Evolutionary conservation across 116 monocot species (phyloP).

Genomic region (Cymodocea nodosa): DNA sequence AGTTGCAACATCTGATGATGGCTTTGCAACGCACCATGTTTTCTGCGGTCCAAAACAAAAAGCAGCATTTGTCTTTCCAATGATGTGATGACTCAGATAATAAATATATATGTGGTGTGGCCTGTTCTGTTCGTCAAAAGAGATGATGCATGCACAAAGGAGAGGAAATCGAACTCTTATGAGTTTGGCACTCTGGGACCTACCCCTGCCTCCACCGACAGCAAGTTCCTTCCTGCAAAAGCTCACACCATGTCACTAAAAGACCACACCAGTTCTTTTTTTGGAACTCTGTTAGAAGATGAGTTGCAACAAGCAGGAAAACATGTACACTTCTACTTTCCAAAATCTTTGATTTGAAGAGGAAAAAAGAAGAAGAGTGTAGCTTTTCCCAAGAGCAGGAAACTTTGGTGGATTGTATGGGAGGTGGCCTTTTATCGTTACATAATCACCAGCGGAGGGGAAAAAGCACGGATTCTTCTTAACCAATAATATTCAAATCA

Average conservation of each 20-base stretch:
- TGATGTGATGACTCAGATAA: too few relatives aligned
- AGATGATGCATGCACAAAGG: not conserved
- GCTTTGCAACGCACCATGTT: conserved; percentile 61
- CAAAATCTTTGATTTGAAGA: too few relatives aligned
- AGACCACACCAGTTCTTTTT: not conserved
- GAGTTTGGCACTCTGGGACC: too few relatives aligned
- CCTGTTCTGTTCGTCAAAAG: not conserved
- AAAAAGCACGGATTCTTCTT: too few relatives aligned
- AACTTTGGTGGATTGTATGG: too few relatives aligned
- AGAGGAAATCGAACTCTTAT: not conserved
- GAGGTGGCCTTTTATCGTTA: too few relatives aligned
- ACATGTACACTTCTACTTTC: too few relatives aligned
- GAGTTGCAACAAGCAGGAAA: not conserved
- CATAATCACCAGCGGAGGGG: too few relatives aligned
- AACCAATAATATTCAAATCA: too few relatives aligned
- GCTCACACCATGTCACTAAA: not conserved
- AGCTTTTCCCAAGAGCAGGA: too few relatives aligned
- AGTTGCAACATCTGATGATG: conserved; percentile 33
- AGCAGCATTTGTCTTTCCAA: not conserved
- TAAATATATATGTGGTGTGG: too few relatives aligned
- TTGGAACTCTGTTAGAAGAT: not conserved
- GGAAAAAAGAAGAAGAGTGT: too few relatives aligned
- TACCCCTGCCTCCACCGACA: conserved; percentile 2
- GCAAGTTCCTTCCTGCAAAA: conserved; percentile 5
- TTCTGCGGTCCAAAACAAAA: conserved; percentile 17